phyloP scores from a whole-genome alignment of 2,329 filamentous ascomycete species.

The Fusarium sp. region DNA sequence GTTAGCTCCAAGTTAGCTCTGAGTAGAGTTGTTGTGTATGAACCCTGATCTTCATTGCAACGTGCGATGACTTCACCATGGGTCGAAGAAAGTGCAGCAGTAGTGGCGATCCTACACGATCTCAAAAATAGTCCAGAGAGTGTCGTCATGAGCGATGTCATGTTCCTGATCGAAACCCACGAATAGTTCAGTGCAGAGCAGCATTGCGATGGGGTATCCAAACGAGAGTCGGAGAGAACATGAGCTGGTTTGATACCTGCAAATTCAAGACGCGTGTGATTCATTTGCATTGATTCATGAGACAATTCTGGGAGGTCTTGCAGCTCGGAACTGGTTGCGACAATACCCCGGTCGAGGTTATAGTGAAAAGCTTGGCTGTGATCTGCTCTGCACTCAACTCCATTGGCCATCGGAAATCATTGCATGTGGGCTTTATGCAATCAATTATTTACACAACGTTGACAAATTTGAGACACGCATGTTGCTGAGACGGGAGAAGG shows the following conservation, averaged over 20 bases:
- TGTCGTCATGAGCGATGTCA: slow-evolving; percentile 23
- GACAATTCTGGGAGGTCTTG: background rate
- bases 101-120: background rate
- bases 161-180: background rate
- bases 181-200: background rate
- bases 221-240: background rate
- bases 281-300: background rate
- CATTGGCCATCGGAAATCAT: slow-evolving; percentile 1
- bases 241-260: background rate
- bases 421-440: slow-evolving; percentile 3
- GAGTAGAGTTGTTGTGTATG: background rate
- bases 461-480: slow-evolving; percentile 6
- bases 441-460: background rate
- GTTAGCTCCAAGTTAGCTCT: background rate
- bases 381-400: background rate
- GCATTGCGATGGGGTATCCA: background rate
- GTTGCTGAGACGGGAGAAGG: background rate
- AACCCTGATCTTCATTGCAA: slow-evolving; percentile 1
- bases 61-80: slow-evolving; percentile 7
- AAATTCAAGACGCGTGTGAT: background rate
- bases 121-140: background rate
- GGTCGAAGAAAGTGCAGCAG: background rate
- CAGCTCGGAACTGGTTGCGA: background rate
- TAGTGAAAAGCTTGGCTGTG: background rate
- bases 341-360: background rate